Percentiles rank a stretch among this genome's conserved stretches.
Conservation (phyloP, 2,329 filamentous ascomycete genomes). For the Pseudodiploospora longispora region DNA sequence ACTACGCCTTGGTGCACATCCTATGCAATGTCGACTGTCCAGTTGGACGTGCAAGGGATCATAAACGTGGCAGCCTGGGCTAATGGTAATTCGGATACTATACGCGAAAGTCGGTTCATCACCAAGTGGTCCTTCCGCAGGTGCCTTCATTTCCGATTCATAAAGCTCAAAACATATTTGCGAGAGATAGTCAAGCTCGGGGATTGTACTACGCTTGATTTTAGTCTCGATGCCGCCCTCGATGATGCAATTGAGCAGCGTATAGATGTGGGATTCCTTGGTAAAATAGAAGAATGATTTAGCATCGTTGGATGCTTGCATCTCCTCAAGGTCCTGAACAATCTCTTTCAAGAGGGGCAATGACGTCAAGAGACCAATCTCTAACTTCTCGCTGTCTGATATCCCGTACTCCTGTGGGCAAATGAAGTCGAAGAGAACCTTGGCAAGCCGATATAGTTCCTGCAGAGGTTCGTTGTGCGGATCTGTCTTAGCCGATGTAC, state of each 20-base stretch:
- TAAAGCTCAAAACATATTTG: constrained; percentile 98
- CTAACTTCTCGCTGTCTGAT: constrained; percentile 90
- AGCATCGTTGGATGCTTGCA: constrained; percentile 87
- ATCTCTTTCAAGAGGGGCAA: constrained; percentile 93
- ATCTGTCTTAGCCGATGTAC: constrained; percentile 66
- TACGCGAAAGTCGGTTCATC: constrained; percentile 78
- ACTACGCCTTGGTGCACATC: constrained; percentile 81
- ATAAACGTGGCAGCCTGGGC: constrained; percentile 91
- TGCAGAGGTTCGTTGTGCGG: constrained; percentile 79
- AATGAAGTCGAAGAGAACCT: constrained; percentile 96
- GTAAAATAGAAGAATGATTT: constrained; percentile 99
- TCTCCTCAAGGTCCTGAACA: constrained; percentile 91
- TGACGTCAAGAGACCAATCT: constrained; percentile 91
- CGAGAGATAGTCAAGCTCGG: constrained; percentile 92
- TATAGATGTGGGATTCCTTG: constrained; percentile 98
- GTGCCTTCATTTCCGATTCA: constrained; percentile 71
- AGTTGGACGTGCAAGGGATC: constrained; percentile 94
- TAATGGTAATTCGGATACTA: constrained; percentile 92
- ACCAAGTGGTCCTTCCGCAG: constrained; percentile 25
- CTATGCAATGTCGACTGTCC: constrained; percentile 93
- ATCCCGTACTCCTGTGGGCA: constrained; percentile 98
- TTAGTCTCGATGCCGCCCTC: constrained; percentile 96
- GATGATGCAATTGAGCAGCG: constrained; percentile 91
- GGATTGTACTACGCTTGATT: constrained; percentile 89
- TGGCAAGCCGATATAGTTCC: constrained; percentile 87